Evolutionary conservation across 2,329 filamentous ascomycete species (phyloP), one percentile per base, ranked within the genome.

Genomic region (Fusarium tricinctum): DNA sequence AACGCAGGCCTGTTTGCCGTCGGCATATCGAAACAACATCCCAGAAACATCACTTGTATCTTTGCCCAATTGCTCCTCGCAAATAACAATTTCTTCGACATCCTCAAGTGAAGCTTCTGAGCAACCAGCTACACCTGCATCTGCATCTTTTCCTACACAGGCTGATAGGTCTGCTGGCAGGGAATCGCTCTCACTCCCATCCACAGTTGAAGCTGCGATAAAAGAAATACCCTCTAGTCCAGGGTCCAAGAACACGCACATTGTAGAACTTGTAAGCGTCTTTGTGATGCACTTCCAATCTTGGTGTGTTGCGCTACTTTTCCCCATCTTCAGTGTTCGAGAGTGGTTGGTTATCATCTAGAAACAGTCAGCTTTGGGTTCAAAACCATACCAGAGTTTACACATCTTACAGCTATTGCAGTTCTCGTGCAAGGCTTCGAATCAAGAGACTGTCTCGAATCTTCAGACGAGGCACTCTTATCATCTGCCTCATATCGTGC

Each of bases 291-390:
- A 61, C 28, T 42, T 47, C 65, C 64, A 68, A 3, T 52, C 40
- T 19, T n/a, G 38, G 0, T 47, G 17, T 1, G 12, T 9, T 26
- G 38, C 20, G 7, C 7, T 22, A 8, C 7, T 23, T 20, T 12
- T 23, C 44, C 58, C 33, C 10, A 56, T 38, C 7, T 9, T 19
- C 17, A 68, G 20, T 5, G 19, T 52, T 26, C 65, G 59, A 6
- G 53, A 55, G 23, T 65, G 54, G 19, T 43, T 53, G 17, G 65
- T 68, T 9, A 61, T 22, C 38, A 68, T 30, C 65, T 68, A 19
- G 28, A 26, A 5, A 12, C 5, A 19, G 32, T 68, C 19, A 68
- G 65, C 14, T 30, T 68, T 22, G 33, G 30, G 22, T 17, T 43
- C 15, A 7, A 17, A 26, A 26, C 22, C 6, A 15, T 6, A 8